These are phyloP conservation scores for Beta lomatogona DNA, from an alignment of 179 eudicot genomes.

Conservation along the genomic window DNA sequence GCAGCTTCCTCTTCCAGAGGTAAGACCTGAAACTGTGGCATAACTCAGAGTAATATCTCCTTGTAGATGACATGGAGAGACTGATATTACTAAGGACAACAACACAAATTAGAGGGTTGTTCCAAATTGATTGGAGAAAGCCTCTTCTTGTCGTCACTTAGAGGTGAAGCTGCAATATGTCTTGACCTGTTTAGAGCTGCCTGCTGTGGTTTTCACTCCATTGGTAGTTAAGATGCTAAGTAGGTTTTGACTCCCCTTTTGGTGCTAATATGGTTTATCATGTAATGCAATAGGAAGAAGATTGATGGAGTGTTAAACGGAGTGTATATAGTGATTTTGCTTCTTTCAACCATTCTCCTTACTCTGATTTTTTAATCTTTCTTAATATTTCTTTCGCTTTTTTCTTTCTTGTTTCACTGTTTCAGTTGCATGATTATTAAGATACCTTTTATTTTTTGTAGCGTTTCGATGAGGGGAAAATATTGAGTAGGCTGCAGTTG, in stretches of 20 bases:
- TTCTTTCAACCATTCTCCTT: neutral
- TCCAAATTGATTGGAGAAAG: neutral
- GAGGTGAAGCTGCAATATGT: neutral
- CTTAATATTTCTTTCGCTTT: neutral
- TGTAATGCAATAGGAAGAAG: neutral
- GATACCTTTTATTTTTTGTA: conserved; percentile 30
- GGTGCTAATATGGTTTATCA: neutral
- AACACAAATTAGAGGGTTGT: no score
- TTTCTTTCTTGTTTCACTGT: neutral
- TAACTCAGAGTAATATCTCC: no score
- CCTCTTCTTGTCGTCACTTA: neutral
- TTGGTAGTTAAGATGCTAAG: neutral
- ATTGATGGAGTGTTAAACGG: neutral
- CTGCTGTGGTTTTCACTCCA: neutral
- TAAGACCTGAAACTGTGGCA: conserved; percentile 31
- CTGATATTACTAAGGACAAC: neutral
- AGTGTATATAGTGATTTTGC: neutral
- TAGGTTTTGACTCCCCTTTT: neutral
- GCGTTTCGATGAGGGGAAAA: conserved; percentile 69
- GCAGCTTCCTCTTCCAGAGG: conserved; percentile 92
- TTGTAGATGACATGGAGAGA: neutral
- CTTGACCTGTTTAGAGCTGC: neutral
- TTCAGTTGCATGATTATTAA: neutral
- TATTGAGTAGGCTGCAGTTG: conserved; percentile 54
- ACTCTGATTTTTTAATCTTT: neutral